Evolutionary conservation across 805 yeast genomes (phyloP), one percentile per base, ranked within the genome.

Genomic region (Saccharomycopsis amapae): DNA sequence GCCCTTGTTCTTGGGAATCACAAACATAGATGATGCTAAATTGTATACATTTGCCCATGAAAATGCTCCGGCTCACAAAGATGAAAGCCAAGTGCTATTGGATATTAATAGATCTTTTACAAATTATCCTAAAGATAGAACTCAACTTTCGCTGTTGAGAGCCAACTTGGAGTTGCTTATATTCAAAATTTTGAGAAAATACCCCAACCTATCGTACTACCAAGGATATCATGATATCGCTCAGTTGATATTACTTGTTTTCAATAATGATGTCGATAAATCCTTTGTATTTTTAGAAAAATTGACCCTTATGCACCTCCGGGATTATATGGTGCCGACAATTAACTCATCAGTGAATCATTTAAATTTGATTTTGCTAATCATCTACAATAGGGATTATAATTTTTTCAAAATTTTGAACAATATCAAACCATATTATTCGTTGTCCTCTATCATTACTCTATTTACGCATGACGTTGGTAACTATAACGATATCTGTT

Each of bases 161-260:
- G 57, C 58, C 22, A 58, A 69, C 39, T 63, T 81, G 41, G 58
- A 56, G 20, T 6, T 4, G 15, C 12, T 45, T 17, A 45, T 45
- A 6, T 7, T 30, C 28, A 35, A 35, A 20, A 20, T 87, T 2
- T 66, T 93, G 12, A 63, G 86, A 33, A 70, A 68, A 13, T 66
- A 80, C 53, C 89, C 89, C 0, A 56, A 62, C 3, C 65, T 89
- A 35, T 68, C 76, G 48, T 90, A 90, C 62, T 90, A 88, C 61
- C 98, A 90, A 63, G 98, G 98, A 0, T 86, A 74, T 61, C 97
- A 90, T 62, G 97, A 93, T 56, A 68, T 93, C 18, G 88, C 86
- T 1, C 71, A 85, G 31, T 71, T 84, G 3, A 66, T 85, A 5
- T 63, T 84, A 3, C 58, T 81, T 15, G 75, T 81, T 1, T 76